These are phyloP conservation scores for Cardamine resedifolia DNA, from an alignment of 345 rosid species.

Conservation along the genomic window DNA sequence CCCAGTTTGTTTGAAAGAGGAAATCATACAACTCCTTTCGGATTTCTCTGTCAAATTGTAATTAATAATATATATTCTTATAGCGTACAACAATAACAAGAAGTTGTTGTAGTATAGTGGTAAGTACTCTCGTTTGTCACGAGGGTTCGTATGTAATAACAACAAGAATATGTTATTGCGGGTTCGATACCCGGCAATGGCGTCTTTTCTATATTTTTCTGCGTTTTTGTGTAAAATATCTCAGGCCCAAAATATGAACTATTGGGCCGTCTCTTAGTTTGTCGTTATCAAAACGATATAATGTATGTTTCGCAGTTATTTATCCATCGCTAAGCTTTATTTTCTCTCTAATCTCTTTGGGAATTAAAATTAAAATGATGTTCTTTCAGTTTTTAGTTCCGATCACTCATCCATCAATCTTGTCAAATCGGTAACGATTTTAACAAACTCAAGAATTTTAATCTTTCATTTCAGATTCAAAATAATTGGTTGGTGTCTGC, in stretches of 20 bases:
- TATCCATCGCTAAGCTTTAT: background rate
- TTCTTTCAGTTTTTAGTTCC: background rate
- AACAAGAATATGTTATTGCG: too few species aligned
- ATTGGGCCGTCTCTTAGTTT: background rate
- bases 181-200: constrained; percentile 97
- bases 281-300: background rate
- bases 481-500: too few species aligned
- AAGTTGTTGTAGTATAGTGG: constrained; percentile 8
- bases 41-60: too few species aligned
- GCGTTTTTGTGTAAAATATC: too few species aligned
- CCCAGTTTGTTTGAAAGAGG: too few species aligned
- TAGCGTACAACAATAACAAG: too few species aligned
- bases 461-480: too few species aligned
- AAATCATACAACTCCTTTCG: too few species aligned
- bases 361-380: background rate
- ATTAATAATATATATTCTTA: too few species aligned
- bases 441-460: background rate
- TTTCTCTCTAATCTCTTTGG: background rate
- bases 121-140: too few species aligned
- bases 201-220: constrained; percentile 21
- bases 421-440: background rate
- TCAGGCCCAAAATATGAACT: background rate
- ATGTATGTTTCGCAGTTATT: too few species aligned
- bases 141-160: too few species aligned
- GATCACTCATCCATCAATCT: background rate